These are phyloP conservation scores for Schizochytrium sp. DNA, from an alignment of 108 stramenopile genomes.

Conservation along the genomic window DNA sequence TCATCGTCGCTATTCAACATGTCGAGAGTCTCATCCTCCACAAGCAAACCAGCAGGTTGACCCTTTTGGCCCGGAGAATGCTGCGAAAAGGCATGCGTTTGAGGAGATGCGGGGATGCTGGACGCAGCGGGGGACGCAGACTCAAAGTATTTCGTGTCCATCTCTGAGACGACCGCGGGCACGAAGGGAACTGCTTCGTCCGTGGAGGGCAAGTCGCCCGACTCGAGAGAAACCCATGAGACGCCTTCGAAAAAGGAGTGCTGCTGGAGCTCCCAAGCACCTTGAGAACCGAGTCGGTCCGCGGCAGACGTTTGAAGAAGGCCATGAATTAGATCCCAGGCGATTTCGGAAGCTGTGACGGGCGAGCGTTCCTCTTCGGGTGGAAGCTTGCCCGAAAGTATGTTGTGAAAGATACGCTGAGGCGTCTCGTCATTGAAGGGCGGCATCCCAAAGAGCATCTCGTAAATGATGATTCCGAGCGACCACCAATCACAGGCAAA, in stretches of 20 bases:
- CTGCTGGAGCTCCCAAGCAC: constrained; percentile 72
- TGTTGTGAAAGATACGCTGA: constrained; percentile 88
- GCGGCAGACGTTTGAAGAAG: constrained; percentile 79
- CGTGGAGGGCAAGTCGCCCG: constrained; percentile 81
- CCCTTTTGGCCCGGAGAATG: no score
- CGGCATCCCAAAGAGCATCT: constrained; percentile 95
- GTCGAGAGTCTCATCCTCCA: no score
- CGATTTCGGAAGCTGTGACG: constrained; percentile 51
- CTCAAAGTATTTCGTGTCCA: background rate
- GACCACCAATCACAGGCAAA: constrained; percentile 97
- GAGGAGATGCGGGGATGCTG: no score
- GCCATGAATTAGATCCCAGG: constrained; percentile 59
- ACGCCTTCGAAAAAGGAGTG: constrained; percentile 79
- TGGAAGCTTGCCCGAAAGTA: constrained; percentile 67
- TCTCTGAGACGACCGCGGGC: background rate
- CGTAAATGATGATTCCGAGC: constrained; percentile 84
- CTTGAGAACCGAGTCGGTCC: constrained; percentile 74
- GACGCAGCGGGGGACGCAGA: background rate
- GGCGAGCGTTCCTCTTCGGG: constrained; percentile 63
- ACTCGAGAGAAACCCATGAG: constrained; percentile 72
- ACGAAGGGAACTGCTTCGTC: constrained; percentile 28
- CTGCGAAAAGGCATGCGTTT: no score
- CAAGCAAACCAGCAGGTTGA: no score
- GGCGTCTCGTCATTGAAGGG: constrained; percentile 93
- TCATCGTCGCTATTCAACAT: no score